Percentiles rank a stretch among this genome's conserved stretches.
Evolutionary conservation across 2,329 filamentous ascomycete species (phyloP).

Genomic region (Aspergillus pseudotamarii): DNA sequence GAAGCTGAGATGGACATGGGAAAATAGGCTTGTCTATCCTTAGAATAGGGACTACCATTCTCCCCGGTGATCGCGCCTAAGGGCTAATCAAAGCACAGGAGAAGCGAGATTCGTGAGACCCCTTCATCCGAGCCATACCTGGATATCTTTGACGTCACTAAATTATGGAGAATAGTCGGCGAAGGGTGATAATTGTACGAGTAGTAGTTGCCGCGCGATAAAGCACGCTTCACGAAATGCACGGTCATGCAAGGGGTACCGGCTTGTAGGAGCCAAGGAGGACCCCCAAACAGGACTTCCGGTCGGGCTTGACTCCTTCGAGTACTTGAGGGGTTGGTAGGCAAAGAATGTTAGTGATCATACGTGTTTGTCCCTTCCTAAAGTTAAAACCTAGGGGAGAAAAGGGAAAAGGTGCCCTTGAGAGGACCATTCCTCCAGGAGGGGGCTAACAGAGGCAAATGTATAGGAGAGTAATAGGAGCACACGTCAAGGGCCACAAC

Average conservation of each 20-base stretch:
- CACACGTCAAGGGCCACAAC: constrained; percentile 30
- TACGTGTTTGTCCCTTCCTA: not conserved
- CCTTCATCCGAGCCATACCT: constrained; percentile 42
- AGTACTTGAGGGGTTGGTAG: constrained; percentile 17
- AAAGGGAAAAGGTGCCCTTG: not conserved
- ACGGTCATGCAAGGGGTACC: constrained; percentile 38
- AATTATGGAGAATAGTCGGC: constrained; percentile 38
- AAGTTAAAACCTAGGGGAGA: not conserved
- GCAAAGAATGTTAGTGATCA: constrained; percentile 15
- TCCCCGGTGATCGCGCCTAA: constrained; percentile 30
- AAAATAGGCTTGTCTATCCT: constrained; percentile 24
- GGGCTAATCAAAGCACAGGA: constrained; percentile 33
- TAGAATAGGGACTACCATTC: constrained; percentile 25
- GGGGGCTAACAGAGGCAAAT: constrained; percentile 5
- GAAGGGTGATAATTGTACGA: constrained; percentile 20
- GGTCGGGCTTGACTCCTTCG: constrained; percentile 22
- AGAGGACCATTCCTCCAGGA: not conserved
- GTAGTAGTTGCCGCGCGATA: constrained; percentile 28
- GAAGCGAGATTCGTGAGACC: constrained; percentile 34
- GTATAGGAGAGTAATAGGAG: constrained; percentile 26
- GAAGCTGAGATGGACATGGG: constrained; percentile 19
- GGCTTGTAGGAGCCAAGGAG: constrained; percentile 26
- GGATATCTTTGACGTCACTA: constrained; percentile 42
- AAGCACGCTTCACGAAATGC: constrained; percentile 36
- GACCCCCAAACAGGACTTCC: constrained; percentile 24